phyloP scores from a whole-genome alignment of 2,329 filamentous ascomycete species.

The Dactylonectria estremocensis region DNA sequence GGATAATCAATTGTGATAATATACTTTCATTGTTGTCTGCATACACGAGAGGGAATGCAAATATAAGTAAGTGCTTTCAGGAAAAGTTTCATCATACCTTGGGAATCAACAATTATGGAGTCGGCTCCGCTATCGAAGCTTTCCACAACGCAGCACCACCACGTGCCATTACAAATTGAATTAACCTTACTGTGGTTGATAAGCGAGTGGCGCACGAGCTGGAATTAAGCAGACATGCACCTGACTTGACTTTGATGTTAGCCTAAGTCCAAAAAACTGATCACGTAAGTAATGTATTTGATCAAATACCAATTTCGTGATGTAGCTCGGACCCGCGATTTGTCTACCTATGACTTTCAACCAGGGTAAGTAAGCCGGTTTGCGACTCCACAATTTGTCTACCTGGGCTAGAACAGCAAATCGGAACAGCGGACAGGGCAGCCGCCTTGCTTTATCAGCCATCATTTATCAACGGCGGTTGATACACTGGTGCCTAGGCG shows the following conservation, averaged over 20 bases:
- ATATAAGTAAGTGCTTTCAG: not conserved
- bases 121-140: not conserved
- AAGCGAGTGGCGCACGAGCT: not conserved
- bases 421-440: not conserved
- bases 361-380: not conserved
- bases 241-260: too few species aligned
- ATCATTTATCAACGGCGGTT: too few species aligned
- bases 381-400: not conserved
- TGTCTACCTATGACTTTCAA: not conserved
- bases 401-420: not conserved
- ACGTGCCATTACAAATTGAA: not conserved
- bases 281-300: too few species aligned
- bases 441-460: not conserved
- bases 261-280: too few species aligned
- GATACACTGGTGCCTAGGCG: too few species aligned
- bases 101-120: not conserved
- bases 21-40: not conserved
- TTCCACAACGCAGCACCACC: not conserved
- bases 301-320: not conserved
- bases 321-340: not conserved
- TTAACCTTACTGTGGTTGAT: not conserved
- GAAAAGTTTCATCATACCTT: not conserved
- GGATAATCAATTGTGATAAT: not conserved
- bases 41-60: not conserved
- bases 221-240: too few species aligned